These are phyloP conservation scores for Lipomyces kockii DNA, from an alignment of 805 yeast genomes.

Conservation along the genomic window DNA sequence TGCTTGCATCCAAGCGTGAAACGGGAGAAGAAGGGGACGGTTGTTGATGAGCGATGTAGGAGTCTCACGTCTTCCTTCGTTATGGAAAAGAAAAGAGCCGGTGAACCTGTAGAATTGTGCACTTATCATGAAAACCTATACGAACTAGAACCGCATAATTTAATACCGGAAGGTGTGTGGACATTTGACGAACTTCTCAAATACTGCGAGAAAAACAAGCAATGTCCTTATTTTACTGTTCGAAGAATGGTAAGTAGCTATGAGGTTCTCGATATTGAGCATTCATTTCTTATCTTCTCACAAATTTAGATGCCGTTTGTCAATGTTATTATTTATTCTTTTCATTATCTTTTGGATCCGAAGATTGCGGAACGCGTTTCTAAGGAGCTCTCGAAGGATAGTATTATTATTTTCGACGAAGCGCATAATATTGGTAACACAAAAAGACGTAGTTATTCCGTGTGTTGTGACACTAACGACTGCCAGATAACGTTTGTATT, in stretches of 20 bases:
- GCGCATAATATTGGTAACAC: constrained; percentile 86
- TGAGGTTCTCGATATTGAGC: neutral
- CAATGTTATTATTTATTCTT: constrained; percentile 92
- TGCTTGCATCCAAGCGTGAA: constrained; percentile 89
- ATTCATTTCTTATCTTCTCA: neutral
- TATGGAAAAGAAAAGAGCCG: constrained; percentile 64
- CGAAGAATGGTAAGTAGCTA: constrained; percentile 87
- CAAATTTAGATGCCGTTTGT: constrained; percentile 54
- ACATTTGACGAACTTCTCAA: constrained; percentile 83
- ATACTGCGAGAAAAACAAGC: constrained; percentile 76
- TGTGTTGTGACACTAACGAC: neutral
- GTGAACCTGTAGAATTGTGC: constrained; percentile 69
- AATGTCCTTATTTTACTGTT: constrained; percentile 96
- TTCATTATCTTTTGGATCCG: constrained; percentile 94
- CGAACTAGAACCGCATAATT: constrained; percentile 82
- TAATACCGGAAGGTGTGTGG: constrained; percentile 90
- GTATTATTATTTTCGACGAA: constrained; percentile 95
- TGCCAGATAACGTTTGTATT: constrained; percentile 83
- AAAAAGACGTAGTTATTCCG: too few relatives aligned
- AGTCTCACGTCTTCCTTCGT: constrained; percentile 91
- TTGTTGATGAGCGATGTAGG: constrained; percentile 96
- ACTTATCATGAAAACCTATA: constrained; percentile 89
- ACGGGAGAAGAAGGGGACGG: constrained; percentile 84
- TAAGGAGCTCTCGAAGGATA: constrained; percentile 84
- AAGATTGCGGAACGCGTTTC: constrained; percentile 96